phyloP scores from a whole-genome alignment of 2,329 filamentous ascomycete genomes.

The Raffaelea ambrosiae region DNA sequence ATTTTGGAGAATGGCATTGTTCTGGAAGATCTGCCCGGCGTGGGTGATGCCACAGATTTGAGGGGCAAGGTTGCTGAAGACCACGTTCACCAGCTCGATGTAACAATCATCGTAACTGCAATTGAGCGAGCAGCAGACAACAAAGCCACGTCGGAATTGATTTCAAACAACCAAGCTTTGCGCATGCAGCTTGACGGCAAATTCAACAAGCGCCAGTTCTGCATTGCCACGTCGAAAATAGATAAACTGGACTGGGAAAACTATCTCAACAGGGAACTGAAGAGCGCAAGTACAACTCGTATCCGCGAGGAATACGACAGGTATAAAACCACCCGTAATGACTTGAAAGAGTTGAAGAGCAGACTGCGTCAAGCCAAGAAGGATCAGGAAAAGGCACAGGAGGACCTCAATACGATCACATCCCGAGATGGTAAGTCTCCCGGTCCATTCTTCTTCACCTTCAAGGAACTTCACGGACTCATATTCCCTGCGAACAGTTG shows the following conservation, averaged over 20 bases:
- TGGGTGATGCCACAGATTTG: constrained; percentile 28
- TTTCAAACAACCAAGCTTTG: constrained; percentile 18
- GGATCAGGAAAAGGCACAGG: too few relatives aligned
- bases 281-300: background rate
- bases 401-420: too few relatives aligned
- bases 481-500: too few relatives aligned
- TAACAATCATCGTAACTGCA: constrained; percentile 19
- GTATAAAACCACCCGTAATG: too few relatives aligned
- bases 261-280: background rate
- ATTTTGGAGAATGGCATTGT: constrained; percentile 38
- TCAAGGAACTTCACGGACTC: too few relatives aligned
- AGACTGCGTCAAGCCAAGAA: too few relatives aligned
- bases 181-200: constrained; percentile 20
- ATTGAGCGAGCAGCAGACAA: constrained; percentile 20
- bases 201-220: constrained; percentile 14
- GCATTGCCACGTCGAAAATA: constrained; percentile 19
- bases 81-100: constrained; percentile 14
- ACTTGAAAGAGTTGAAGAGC: too few relatives aligned
- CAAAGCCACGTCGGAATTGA: constrained; percentile 12
- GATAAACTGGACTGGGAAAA: constrained; percentile 17
- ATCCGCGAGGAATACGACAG: background rate
- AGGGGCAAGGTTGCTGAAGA: constrained; percentile 16
- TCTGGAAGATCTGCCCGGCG: constrained; percentile 45
- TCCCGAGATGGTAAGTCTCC: too few relatives aligned
- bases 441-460: too few relatives aligned